Conservation (phyloP, 768 basidiomycete species). For the Dentipellis sp. region DNA sequence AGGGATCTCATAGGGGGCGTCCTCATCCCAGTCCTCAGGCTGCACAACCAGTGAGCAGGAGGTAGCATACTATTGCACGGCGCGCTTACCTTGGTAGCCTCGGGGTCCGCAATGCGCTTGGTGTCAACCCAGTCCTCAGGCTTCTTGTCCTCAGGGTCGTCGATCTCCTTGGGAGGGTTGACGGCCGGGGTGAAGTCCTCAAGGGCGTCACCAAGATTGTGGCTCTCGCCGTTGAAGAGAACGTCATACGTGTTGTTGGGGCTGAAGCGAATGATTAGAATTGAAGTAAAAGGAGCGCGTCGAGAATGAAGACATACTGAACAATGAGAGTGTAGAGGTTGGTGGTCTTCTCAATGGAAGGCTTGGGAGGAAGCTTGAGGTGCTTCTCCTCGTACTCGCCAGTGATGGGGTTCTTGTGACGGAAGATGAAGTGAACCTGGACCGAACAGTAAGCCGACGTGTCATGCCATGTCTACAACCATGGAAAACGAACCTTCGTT, state of each 20-base stretch:
- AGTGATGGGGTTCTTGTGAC: slow-evolving; percentile 88
- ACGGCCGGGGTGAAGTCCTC: slow-evolving; percentile 92
- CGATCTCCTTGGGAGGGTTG: slow-evolving; percentile 89
- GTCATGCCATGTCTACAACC: neutral
- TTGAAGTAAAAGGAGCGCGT: neutral
- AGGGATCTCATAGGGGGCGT: slow-evolving; percentile 83
- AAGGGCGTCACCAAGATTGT: slow-evolving; percentile 74
- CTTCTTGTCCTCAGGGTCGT: slow-evolving; percentile 87
- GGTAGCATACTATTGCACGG: neutral
- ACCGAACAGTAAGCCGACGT: neutral
- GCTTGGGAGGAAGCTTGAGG: slow-evolving; percentile 70
- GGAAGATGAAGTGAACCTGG: slow-evolving; percentile 98
- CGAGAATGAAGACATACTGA: slow-evolving; percentile 45
- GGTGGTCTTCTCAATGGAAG: slow-evolving; percentile 82
- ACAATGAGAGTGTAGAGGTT: slow-evolving; percentile 93
- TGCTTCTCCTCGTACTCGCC: slow-evolving; percentile 98
- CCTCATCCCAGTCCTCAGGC: slow-evolving; percentile 98
- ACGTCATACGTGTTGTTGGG: slow-evolving; percentile 94
- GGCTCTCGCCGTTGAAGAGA: slow-evolving; percentile 77
- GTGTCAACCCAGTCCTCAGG: slow-evolving; percentile 90
- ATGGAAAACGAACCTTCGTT: slow-evolving; percentile 52
- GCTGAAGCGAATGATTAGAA: slow-evolving; percentile 27
- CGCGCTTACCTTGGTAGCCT: slow-evolving; percentile 48
- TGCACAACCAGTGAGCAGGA: neutral
- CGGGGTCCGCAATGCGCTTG: slow-evolving; percentile 76